These are phyloP conservation scores for Neospora caninum DNA, from an alignment of 169 alveolate genomes.

Conservation along the genomic window DNA sequence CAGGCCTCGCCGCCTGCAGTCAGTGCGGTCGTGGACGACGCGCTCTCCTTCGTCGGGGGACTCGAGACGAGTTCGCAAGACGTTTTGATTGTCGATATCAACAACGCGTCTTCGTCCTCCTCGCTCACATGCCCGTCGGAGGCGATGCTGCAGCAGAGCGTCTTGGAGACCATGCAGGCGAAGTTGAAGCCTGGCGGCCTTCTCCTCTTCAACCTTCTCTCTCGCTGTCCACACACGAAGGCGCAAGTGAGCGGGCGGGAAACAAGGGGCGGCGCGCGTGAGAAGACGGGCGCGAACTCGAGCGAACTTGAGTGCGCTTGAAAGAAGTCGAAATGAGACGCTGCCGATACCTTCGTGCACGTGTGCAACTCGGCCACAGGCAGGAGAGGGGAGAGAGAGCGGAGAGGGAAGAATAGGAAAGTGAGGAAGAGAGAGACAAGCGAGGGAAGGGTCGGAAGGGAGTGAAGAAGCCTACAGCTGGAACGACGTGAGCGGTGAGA, in stretches of 20 bases:
- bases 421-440: too few relatives aligned
- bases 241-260: neutral
- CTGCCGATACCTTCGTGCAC: too few relatives aligned
- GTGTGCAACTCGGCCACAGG: too few relatives aligned
- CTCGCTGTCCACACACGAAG: neutral
- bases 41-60: neutral
- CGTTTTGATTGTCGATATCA: constrained; percentile 4
- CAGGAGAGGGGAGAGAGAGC: too few relatives aligned
- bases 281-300: too few relatives aligned
- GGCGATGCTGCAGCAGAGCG: neutral
- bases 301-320: too few relatives aligned
- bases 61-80: neutral
- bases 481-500: too few relatives aligned
- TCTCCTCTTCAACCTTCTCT: neutral
- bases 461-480: too few relatives aligned
- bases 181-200: neutral
- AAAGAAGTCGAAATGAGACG: too few relatives aligned
- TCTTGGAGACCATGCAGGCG: neutral
- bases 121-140: neutral
- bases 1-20: neutral
- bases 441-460: too few relatives aligned
- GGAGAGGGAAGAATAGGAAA: too few relatives aligned
- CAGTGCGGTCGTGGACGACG: neutral
- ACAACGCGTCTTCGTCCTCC: neutral
- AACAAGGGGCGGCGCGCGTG: neutral